Conservation (phyloP, 2,329 filamentous ascomycete genomes). For the Aspergillus fructus region DNA sequence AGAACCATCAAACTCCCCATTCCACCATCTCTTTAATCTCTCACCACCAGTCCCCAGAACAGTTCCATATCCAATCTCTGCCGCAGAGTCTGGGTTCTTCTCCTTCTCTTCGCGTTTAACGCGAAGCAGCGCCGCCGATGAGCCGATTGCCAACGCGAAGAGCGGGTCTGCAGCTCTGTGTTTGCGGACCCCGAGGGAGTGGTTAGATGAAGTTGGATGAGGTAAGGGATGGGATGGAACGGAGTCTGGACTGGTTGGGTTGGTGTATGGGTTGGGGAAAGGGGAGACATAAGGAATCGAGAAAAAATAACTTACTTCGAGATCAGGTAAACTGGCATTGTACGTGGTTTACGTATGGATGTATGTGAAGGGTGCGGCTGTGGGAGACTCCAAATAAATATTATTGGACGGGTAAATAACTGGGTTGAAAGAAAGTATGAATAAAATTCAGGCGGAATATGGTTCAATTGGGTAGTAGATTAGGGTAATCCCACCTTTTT, state of each 20-base stretch:
- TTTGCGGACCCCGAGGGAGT: not conserved
- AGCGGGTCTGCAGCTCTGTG: conserved; percentile 52
- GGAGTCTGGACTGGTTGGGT: not conserved
- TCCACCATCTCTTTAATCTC: conserved; percentile 41
- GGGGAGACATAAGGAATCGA: conserved; percentile 3
- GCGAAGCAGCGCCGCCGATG: conserved; percentile 52
- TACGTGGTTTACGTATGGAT: not conserved
- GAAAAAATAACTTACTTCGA: conserved; percentile 34
- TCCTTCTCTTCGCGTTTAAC: conserved; percentile 56
- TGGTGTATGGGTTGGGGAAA: not conserved
- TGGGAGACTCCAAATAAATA: not conserved
- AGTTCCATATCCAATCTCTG: conserved; percentile 31
- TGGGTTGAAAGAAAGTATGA: too few relatives aligned
- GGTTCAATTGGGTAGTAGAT: not conserved
- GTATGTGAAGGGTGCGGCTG: not conserved
- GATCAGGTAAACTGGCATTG: conserved; percentile 39
- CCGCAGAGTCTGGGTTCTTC: conserved; percentile 39
- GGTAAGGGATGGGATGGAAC: not conserved
- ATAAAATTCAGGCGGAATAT: not conserved
- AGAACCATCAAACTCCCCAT: conserved; percentile 34
- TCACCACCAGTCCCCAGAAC: conserved; percentile 31
- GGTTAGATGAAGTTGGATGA: not conserved
- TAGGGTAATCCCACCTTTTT: not conserved
- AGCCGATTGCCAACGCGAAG: conserved; percentile 53
- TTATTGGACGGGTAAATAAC: not conserved